Conservation (phyloP, 2,329 filamentous ascomycete genomes). For the Nannizziopsis barbatae region DNA sequence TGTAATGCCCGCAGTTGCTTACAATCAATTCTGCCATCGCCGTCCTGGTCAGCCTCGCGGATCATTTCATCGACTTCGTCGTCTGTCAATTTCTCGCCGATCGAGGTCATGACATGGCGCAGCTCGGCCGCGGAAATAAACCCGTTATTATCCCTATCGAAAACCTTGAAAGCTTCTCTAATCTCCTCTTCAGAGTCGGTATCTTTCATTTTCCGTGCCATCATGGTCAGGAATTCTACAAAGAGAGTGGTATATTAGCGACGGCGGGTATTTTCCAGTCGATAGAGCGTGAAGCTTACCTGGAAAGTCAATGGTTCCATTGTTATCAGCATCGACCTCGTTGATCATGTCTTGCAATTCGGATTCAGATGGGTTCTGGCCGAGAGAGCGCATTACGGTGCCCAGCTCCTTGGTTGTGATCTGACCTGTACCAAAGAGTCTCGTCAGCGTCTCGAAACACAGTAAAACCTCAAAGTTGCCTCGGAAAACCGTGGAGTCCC, state of each 20-base stretch:
- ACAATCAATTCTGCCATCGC: conserved; percentile 83
- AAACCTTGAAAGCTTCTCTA: conserved; percentile 79
- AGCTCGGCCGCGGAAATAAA: conserved; percentile 83
- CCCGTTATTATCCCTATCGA: conserved; percentile 83
- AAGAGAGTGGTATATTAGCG: background rate
- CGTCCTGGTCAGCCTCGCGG: conserved; percentile 79
- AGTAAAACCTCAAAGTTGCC: background rate
- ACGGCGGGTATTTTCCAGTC: background rate
- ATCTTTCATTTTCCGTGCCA: conserved; percentile 91
- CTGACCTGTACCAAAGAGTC: conserved; percentile 51
- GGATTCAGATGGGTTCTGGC: conserved; percentile 81
- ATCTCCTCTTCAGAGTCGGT: conserved; percentile 88
- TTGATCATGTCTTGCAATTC: conserved; percentile 92
- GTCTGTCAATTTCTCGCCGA: conserved; percentile 81
- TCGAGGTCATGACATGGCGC: conserved; percentile 84
- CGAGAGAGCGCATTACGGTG: conserved; percentile 81
- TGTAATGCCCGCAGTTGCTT: conserved; percentile 26
- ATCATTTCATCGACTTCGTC: conserved; percentile 93
- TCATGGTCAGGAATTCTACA: conserved; percentile 81
- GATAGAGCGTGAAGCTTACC: conserved; percentile 43
- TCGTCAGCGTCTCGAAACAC: conserved; percentile 1
- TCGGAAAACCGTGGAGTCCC: too few relatives aligned
- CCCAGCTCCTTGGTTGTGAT: conserved; percentile 86
- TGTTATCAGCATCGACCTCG: conserved; percentile 85
- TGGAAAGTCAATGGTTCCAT: conserved; percentile 83